A percentile compares a stretch with the other conserved stretches of the same genome.
Evolutionary conservation across 352 stramenopile genomes (phyloP).

Genomic region (Phytophthora boehmeriae): DNA sequence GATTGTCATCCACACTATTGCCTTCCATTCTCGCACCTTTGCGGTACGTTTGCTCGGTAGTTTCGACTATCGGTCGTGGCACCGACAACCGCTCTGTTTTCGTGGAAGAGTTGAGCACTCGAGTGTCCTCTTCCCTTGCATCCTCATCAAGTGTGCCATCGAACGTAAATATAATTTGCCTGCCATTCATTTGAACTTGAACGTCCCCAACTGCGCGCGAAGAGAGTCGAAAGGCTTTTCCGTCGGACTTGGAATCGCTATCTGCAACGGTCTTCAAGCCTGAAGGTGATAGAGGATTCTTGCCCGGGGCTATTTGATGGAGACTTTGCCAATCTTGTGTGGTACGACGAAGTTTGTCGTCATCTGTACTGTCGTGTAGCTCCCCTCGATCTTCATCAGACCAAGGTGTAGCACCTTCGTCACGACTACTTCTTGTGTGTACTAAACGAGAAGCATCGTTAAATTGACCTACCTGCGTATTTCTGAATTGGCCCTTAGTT

Average conservation of each 20-base stretch:
- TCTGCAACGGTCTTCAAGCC: neutral
- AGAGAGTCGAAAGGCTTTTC: neutral
- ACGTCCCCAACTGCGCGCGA: conserved; percentile 30
- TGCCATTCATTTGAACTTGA: conserved; percentile 29
- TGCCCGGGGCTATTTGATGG: neutral
- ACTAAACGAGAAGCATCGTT: neutral
- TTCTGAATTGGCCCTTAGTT: neutral
- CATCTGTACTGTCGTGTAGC: neutral
- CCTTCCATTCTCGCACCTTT: neutral
- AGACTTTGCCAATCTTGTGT: neutral
- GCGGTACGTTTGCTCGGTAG: neutral
- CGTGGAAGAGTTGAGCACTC: neutral
- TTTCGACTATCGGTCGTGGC: conserved; percentile 10
- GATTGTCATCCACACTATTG: neutral
- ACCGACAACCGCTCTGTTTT: conserved; percentile 6
- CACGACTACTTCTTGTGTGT: neutral
- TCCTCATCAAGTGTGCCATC: conserved; percentile 16
- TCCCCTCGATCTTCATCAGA: neutral
- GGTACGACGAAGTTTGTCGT: neutral
- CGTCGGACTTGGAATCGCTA: neutral
- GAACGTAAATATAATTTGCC: conserved; percentile 32
- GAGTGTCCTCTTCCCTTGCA: neutral
- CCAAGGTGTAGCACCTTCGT: neutral
- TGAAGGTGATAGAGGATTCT: neutral
- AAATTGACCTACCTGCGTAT: neutral